Evolutionary conservation across 1,284 basidiomycete genomes (phyloP), one percentile per base, ranked within the genome.

Genomic region (Apiotrichum veenhuisii): DNA sequence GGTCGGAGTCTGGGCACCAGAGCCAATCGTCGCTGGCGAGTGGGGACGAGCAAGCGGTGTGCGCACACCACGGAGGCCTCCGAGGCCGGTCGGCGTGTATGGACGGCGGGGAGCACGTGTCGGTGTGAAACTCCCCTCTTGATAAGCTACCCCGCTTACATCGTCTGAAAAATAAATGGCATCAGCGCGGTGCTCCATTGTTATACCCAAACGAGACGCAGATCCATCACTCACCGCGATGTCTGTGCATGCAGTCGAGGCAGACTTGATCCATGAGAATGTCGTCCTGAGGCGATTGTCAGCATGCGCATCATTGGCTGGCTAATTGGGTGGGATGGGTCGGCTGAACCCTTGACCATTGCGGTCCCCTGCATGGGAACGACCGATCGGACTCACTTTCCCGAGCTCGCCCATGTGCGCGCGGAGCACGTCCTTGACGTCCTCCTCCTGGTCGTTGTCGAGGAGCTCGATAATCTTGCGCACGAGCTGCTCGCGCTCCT

Each of bases 401-500:
- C 87, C 85, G 67, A 89, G 83, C 64, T 89, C 83, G 8, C 81
- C 82, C 67, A 87, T 88, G 40, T 82, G 84, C 33, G 82, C 81
- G 72, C 84, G 87, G 57, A 95, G 81, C 33, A 91, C 67, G 2
- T 74, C 68, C 78, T 92, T 92, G 68, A 94, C 83, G 54, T 86
- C 84, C 58, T 94, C 91, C 75, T 93, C 91, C 58, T 87, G 84
- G 74, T 95, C 91, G 56, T 86, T 83, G 45, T 84, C 83, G 45
- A 95, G 82, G 49, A 90, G 77, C 5, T 79, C 77, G 27, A 88
- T 87, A 15, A 92, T 85, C 66, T 81, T 81, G 66, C 81, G 82
- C 22, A 91, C 83, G 12, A 91, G 76, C 38, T 80, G 77, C 43
- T 77, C 76, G 50, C 65, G 70, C 34, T 73, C 73, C 30, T 64